Evolutionary conservation across 306 rosid species (phyloP).

Genomic region (Potentilla sterilis): DNA sequence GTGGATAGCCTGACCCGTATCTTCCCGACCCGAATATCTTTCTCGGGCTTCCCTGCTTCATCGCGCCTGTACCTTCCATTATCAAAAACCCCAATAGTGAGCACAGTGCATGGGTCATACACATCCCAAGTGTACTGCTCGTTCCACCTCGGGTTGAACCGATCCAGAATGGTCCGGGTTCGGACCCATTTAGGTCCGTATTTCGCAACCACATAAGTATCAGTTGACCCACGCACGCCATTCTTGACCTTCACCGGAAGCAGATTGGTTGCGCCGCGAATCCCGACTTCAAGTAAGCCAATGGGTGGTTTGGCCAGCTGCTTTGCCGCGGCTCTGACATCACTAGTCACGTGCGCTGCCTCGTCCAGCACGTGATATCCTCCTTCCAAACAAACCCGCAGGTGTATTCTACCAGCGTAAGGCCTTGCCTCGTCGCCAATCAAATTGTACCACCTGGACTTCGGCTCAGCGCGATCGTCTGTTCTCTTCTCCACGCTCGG

Average conservation of each 20-base stretch:
- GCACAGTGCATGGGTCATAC: constrained; percentile 74
- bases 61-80: constrained; percentile 60
- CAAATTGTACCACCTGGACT: constrained; percentile 82
- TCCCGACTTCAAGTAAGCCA: constrained; percentile 77
- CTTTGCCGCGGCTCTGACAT: constrained; percentile 68
- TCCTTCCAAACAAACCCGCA: constrained; percentile 72
- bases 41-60: constrained; percentile 49
- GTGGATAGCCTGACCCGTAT: constrained; percentile 70
- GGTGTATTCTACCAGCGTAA: constrained; percentile 65
- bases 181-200: constrained; percentile 90
- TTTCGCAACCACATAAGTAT: constrained; percentile 78
- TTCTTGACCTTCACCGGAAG: constrained; percentile 78
- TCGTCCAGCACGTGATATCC: constrained; percentile 94
- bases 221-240: constrained; percentile 65
- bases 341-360: constrained; percentile 84
- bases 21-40: constrained; percentile 64
- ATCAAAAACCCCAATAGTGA: constrained; percentile 73
- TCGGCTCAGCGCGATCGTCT: constrained; percentile 51
- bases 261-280: constrained; percentile 71
- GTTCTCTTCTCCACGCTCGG: constrained; percentile 55
- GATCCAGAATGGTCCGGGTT: constrained; percentile 69
- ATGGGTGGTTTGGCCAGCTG: constrained; percentile 59
- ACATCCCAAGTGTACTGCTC: constrained; percentile 93
- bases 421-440: constrained; percentile 41
- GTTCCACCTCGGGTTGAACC: constrained; percentile 85